Percentiles rank a stretch among this genome's conserved stretches.
These are phyloP conservation scores for Mycena rebaudengoi DNA, from an alignment of 768 basidiomycete genomes.

Conservation along the genomic window DNA sequence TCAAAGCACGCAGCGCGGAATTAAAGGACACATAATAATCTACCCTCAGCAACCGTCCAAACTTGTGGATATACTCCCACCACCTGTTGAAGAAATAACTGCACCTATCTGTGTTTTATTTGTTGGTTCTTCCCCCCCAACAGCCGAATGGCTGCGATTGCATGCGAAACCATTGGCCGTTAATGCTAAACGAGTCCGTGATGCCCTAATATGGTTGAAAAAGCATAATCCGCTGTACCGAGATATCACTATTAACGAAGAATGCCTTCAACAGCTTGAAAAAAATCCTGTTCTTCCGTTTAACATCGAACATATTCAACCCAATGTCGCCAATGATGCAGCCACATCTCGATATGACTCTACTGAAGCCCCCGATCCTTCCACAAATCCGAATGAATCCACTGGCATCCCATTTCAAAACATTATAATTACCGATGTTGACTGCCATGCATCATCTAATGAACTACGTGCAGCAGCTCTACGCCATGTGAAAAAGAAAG, in stretches of 20 bases:
- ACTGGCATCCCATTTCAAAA: constrained; percentile 10
- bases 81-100: constrained; percentile 2
- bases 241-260: background rate
- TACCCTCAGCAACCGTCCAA: constrained; percentile 2
- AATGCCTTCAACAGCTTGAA: background rate
- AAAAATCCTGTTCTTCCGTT: background rate
- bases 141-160: background rate
- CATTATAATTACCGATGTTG: constrained; percentile 24
- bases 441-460: too few relatives aligned
- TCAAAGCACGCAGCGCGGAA: constrained; percentile 11
- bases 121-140: background rate
- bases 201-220: background rate
- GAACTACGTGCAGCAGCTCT: too few relatives aligned
- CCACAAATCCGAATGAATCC: background rate
- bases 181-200: too few relatives aligned
- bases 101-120: constrained; percentile 3
- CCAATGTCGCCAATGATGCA: background rate
- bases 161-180: constrained; percentile 3
- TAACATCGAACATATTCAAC: constrained; percentile 1
- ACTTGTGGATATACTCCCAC: background rate
- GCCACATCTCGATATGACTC: background rate
- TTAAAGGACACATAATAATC: background rate
- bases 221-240: background rate
- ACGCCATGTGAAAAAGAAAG: constrained; percentile 26
- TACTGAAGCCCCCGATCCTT: background rate